Evolutionary conservation across 257 asterid species (phyloP).

Genomic region (Penstemon newberryi): DNA sequence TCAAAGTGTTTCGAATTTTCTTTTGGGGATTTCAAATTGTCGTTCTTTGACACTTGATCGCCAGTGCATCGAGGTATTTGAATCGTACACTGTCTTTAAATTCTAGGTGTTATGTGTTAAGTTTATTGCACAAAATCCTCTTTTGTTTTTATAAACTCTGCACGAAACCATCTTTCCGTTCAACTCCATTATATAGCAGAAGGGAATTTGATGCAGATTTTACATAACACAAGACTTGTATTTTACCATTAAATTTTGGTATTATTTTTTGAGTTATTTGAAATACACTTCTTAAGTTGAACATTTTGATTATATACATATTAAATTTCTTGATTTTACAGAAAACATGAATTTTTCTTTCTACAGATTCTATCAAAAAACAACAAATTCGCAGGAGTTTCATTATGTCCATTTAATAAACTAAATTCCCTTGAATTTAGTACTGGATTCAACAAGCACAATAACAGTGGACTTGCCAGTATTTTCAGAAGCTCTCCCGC

Average conservation of each 20-base stretch:
- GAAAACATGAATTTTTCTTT: neutral
- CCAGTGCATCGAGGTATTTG: conserved; percentile 61
- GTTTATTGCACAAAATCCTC: no score
- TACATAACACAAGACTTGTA: no score
- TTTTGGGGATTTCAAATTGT: conserved; percentile 62
- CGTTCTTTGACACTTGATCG: conserved; percentile 52
- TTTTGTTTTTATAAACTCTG: neutral
- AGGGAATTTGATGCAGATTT: no score
- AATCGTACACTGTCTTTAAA: neutral
- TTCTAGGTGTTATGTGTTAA: no score
- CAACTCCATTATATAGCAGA: no score
- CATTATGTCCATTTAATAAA: conserved; percentile 45
- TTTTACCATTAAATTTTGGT: no score
- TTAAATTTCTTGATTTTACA: no score
- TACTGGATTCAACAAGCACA: conserved; percentile 56
- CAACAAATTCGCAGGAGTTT: conserved; percentile 39
- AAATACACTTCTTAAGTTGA: no score
- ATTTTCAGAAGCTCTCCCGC: conserved; percentile 56
- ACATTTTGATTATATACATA: neutral
- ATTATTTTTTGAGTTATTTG: no score
- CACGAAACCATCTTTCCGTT: neutral
- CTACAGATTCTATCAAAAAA: conserved; percentile 62
- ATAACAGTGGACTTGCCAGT: conserved; percentile 56
- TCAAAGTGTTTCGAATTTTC: conserved; percentile 49
- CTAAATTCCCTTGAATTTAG: conserved; percentile 59